These are phyloP conservation scores for Cryptococcus amylolentus DNA, from an alignment of 1,284 basidiomycete species.

Conservation along the genomic window DNA sequence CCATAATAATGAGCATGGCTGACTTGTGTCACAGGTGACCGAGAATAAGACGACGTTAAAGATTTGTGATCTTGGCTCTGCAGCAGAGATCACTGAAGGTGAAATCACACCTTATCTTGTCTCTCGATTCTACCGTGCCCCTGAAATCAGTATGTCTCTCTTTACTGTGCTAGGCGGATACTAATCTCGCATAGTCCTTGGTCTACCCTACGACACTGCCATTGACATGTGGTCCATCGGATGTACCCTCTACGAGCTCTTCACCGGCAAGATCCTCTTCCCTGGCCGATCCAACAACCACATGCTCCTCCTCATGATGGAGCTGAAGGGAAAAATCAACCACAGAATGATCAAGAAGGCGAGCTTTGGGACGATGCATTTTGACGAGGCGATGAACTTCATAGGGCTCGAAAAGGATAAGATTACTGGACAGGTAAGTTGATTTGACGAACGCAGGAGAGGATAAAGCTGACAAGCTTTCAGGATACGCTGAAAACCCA, in stretches of 20 bases:
- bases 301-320: conserved; percentile 96
- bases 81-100: conserved; percentile 79
- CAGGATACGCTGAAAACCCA: conserved; percentile 57
- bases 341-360: conserved; percentile 91
- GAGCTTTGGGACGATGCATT: conserved; percentile 85
- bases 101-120: conserved; percentile 99
- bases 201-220: conserved; percentile 87
- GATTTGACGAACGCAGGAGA: neutral
- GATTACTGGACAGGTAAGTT: conserved; percentile 74
- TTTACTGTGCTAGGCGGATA: neutral
- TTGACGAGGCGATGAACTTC: conserved; percentile 71
- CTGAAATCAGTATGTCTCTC: conserved; percentile 83
- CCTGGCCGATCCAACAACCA: conserved; percentile 97
- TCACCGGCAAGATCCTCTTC: conserved; percentile 97
- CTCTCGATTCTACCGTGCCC: conserved; percentile 95
- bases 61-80: conserved; percentile 93
- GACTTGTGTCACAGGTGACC: conserved; percentile 65
- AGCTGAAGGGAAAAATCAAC: conserved; percentile 90
- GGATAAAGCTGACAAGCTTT: no score
- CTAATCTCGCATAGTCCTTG: conserved; percentile 66
- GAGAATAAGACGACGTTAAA: conserved; percentile 92
- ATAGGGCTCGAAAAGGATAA: conserved; percentile 73
- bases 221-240: conserved; percentile 97
- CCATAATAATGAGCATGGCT: neutral
- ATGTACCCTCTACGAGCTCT: conserved; percentile 95